Evolutionary conservation across 2,329 filamentous ascomycete species (phyloP).

Genomic region (Falciphora oryzae): DNA sequence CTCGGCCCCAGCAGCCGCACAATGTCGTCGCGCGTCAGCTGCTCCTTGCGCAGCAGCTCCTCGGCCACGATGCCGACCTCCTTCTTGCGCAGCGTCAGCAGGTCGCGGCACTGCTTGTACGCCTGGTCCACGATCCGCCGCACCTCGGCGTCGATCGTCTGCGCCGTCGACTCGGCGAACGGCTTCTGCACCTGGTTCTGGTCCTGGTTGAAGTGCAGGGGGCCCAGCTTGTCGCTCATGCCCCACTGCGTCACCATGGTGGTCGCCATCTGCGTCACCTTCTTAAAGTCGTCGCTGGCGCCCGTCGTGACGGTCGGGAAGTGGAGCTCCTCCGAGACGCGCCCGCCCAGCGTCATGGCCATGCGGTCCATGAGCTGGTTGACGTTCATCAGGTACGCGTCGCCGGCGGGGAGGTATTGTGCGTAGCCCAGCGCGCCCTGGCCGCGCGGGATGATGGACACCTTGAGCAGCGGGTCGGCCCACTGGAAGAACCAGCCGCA

Average conservation of each 20-base stretch:
- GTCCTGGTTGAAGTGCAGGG: slow-evolving; percentile 77
- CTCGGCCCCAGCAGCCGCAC: slow-evolving; percentile 78
- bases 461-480: slow-evolving; percentile 95
- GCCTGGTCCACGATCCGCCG: slow-evolving; percentile 87
- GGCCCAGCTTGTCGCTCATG: slow-evolving; percentile 92
- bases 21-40: slow-evolving; percentile 87
- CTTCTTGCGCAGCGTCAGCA: slow-evolving; percentile 78
- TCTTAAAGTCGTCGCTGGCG: slow-evolving; percentile 95
- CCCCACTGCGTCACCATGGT: slow-evolving; percentile 99
- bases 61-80: slow-evolving; percentile 88
- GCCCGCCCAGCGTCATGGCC: slow-evolving; percentile 97
- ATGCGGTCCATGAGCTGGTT: slow-evolving; percentile 98
- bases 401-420: slow-evolving; percentile 87
- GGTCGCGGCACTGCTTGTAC: slow-evolving; percentile 81
- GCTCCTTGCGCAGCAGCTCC: slow-evolving; percentile 87
- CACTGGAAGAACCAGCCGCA: slow-evolving; percentile 97
- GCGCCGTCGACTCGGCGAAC: slow-evolving; percentile 90
- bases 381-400: slow-evolving; percentile 93
- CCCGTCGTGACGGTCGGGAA: slow-evolving; percentile 95
- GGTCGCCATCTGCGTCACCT: slow-evolving; percentile 92
- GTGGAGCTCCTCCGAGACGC: slow-evolving; percentile 92
- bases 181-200: slow-evolving; percentile 84
- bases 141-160: slow-evolving; percentile 87
- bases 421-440: slow-evolving; percentile 92
- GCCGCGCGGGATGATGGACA: slow-evolving; percentile 95